Percentiles rank a stretch among this genome's conserved stretches.
Evolutionary conservation across 495 filamentous ascomycete genomes (phyloP).

Genomic region (Penicillium riverlandense): DNA sequence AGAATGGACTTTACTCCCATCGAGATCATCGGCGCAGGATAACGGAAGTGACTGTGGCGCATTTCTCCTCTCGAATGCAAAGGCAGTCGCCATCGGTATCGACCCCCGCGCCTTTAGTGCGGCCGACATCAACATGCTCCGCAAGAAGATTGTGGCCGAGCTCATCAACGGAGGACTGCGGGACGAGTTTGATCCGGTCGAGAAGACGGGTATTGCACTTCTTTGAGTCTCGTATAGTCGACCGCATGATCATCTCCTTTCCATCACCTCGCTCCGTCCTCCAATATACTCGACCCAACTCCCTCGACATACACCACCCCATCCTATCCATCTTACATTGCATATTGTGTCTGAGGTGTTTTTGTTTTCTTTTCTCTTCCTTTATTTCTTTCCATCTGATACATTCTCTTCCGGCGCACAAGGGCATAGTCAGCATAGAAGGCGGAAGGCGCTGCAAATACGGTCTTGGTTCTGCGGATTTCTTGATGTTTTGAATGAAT

Average conservation of each 20-base stretch:
- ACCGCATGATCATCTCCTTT: background rate
- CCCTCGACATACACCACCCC: background rate
- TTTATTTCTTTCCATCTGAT: background rate
- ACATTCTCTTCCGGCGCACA: conserved; percentile 8
- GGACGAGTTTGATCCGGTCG: conserved; percentile 30
- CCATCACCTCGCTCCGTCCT: background rate
- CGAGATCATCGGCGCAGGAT: conserved; percentile 47
- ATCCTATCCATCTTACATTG: no score
- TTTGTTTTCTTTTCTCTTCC: no score
- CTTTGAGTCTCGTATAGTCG: conserved; percentile 10
- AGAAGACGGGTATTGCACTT: conserved; percentile 10
- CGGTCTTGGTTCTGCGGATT: conserved; percentile 1
- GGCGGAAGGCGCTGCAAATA: background rate
- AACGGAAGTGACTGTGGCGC: conserved; percentile 79
- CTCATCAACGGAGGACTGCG: conserved; percentile 60
- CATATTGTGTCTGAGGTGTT: no score
- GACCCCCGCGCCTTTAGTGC: conserved; percentile 53
- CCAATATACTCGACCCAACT: no score
- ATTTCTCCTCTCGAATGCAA: conserved; percentile 67
- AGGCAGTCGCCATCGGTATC: conserved; percentile 58
- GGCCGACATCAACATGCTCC: conserved; percentile 49
- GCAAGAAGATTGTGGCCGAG: conserved; percentile 60
- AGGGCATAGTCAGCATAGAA: conserved; percentile 10
- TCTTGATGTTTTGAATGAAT: conserved; percentile 14
- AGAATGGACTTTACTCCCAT: conserved; percentile 54